Base-by-base conservation (phyloP, 345 rosid species). In the Laguncularia racemosa region DNA sequence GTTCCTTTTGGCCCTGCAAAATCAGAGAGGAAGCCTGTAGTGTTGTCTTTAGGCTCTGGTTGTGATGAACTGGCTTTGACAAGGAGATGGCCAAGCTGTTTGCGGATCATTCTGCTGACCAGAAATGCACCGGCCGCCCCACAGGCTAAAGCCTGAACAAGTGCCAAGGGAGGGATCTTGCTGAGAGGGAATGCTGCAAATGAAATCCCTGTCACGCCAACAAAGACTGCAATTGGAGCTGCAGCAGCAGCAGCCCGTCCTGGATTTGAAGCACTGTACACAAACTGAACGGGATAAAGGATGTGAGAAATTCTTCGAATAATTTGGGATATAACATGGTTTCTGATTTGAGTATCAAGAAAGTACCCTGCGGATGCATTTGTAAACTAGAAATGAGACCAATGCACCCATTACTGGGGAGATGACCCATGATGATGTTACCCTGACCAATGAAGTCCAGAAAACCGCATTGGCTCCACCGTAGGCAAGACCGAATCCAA, bases 221-320 rank as follows among this genome's bases (percentile, higher is more conserved):
- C 16, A 62, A 85, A 91, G 52, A 91, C 89, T 0, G 91, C 91
- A 11, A 88, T 64, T 0, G 96, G 97, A 20, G 97, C 97, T 0
- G 96, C 96, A 0, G 95, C 69, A 0, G 95, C 96, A 0, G 96
- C 95, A 1, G 97, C 95, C 81, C 74, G 89, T 58, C 97, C 97
- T 12, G 97, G 97, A 74, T 91, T 88, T 59, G 73, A 81, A 71
- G 96, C 96, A 67, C 95, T 85, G 79, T 91, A 91, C 28, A 91
- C 97, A 74, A 91, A 91, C 97, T 88, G 74, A 65, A 61, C 3
- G 64, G 12, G 48, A 14, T 59, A 68, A 50, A 61, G 15, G 65
- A 46, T 15, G 69, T 63, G n/a, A 4, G 21, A 55, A 12, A 44
- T 38, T 14, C 53, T 18, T 17, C 53, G 6, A 26, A 16, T n/a